Evolutionary conservation across 1,139 yeast genomes (phyloP).

Genomic region (Candida tetrigidarum): DNA sequence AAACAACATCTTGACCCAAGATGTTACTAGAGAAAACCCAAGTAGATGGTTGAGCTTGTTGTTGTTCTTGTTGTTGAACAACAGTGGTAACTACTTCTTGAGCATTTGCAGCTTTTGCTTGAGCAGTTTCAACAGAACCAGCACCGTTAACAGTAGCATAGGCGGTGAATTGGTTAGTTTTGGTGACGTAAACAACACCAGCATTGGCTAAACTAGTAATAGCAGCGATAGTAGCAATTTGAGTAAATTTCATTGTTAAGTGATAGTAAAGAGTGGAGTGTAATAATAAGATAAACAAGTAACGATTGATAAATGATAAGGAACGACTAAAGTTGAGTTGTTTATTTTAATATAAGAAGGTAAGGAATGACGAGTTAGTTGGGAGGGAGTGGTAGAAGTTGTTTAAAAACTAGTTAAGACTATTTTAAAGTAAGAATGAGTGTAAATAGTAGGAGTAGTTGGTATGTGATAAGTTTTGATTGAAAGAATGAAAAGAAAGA

Average conservation of each 20-base stretch:
- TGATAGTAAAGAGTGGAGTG: no score
- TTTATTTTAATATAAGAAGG: background rate
- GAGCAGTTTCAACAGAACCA: slow-evolving; percentile 6
- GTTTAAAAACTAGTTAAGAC: no score
- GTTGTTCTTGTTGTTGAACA: slow-evolving; percentile 9
- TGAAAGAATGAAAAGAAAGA: slow-evolving; percentile 4
- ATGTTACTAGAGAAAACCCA: slow-evolving; percentile 17
- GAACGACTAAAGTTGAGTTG: slow-evolving; percentile 9
- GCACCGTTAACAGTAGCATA: slow-evolving; percentile 15
- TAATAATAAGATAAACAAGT: no score
- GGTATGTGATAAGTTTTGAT: slow-evolving; percentile 1
- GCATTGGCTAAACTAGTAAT: slow-evolving; percentile 22
- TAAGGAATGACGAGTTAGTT: slow-evolving; percentile 7
- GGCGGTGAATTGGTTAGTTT: slow-evolving; percentile 27
- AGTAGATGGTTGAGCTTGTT: slow-evolving; percentile 12
- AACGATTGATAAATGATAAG: slow-evolving; percentile 6
- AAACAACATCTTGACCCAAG: slow-evolving; percentile 15
- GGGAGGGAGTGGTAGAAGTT: background rate
- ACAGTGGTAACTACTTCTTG: slow-evolving; percentile 7
- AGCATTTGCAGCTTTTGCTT: background rate
- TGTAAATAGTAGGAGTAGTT: background rate
- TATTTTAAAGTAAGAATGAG: no score
- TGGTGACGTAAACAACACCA: slow-evolving; percentile 28
- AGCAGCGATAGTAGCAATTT: slow-evolving; percentile 14
- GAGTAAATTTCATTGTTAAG: slow-evolving; percentile 13